Evolutionary conservation across 2,329 filamentous ascomycete genomes (phyloP).

Genomic region (Chaetomium sp.): DNA sequence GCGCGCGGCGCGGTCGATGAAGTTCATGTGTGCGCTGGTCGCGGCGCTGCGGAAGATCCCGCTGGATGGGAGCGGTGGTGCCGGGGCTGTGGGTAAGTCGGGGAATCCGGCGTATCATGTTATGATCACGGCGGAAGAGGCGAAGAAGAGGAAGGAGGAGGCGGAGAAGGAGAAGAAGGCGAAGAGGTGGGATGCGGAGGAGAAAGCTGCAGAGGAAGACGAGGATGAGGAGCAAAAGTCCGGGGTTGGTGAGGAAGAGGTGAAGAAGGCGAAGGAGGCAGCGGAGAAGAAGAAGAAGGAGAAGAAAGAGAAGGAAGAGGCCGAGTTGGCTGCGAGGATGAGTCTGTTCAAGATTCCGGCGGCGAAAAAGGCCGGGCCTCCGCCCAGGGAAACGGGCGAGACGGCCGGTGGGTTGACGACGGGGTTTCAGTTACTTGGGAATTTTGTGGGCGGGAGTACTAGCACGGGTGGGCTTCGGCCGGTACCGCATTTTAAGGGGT

Average conservation of each 20-base stretch:
- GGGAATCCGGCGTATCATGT: constrained; percentile 15
- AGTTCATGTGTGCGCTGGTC: constrained; percentile 68
- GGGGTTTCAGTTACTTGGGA: constrained; percentile 8
- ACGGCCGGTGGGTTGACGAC: background rate
- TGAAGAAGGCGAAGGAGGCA: constrained; percentile 10
- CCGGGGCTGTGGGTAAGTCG: constrained; percentile 9
- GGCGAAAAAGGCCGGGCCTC: constrained; percentile 10
- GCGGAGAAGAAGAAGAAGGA: constrained; percentile 2
- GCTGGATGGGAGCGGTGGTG: constrained; percentile 33
- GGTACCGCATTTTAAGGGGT: constrained; percentile 11
- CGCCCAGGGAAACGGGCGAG: background rate
- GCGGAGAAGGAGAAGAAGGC: background rate
- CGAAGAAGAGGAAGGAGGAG: constrained; percentile 6
- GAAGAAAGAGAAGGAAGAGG: constrained; percentile 8
- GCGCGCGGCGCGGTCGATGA: constrained; percentile 63
- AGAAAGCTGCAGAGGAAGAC: background rate
- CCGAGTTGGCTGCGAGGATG: constrained; percentile 14
- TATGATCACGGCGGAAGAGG: constrained; percentile 6
- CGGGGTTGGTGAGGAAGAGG: constrained; percentile 5
- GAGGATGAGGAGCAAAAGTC: constrained; percentile 6
- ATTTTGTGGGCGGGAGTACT: background rate
- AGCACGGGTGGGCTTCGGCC: constrained; percentile 6
- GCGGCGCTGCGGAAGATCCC: constrained; percentile 39
- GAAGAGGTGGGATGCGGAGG: constrained; percentile 8
- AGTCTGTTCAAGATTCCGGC: constrained; percentile 12